phyloP scores from a whole-genome alignment of 2,329 filamentous ascomycete species.

The Dryadomyces sulphureus region DNA sequence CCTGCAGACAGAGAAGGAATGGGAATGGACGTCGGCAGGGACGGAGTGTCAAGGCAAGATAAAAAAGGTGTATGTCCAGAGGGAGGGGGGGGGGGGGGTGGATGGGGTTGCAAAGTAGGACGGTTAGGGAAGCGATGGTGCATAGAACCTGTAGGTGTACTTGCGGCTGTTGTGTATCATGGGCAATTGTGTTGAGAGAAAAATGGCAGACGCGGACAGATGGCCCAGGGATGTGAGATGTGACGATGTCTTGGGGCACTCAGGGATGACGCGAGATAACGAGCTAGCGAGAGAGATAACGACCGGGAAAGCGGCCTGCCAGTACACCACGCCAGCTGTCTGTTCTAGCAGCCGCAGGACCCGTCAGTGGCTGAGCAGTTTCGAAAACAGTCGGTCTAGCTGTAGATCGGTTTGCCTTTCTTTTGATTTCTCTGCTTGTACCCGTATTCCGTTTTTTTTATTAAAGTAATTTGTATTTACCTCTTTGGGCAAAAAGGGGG shows the following conservation, averaged over 20 bases:
- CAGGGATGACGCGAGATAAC: constrained; percentile 2
- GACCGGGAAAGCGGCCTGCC: not conserved
- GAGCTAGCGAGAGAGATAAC: not conserved
- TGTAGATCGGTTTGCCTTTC: not conserved
- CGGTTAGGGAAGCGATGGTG: not conserved
- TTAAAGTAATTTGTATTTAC: not conserved
- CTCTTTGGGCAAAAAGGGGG: no score
- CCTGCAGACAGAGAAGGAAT: not conserved
- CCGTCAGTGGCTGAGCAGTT: not conserved
- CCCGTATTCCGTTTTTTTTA: not conserved
- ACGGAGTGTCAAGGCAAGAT: not conserved
- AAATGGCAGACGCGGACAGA: not conserved
- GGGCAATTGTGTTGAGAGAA: not conserved
- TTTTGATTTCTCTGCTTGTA: not conserved
- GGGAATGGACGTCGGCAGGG: not conserved
- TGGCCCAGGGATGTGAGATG: not conserved
- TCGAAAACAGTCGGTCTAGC: constrained; percentile 2
- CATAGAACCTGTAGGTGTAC: no score
- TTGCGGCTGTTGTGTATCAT: not conserved
- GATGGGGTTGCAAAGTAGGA: not conserved
- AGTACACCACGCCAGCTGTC: not conserved
- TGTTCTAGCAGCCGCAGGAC: not conserved
- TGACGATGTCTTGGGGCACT: not conserved
- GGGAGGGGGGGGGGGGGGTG: not conserved
- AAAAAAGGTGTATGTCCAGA: not conserved